A percentile compares a stretch with the other conserved stretches of the same genome.
Evolutionary conservation across 345 rosid genomes (phyloP).

Genomic region (Erucastrum elatum): DNA sequence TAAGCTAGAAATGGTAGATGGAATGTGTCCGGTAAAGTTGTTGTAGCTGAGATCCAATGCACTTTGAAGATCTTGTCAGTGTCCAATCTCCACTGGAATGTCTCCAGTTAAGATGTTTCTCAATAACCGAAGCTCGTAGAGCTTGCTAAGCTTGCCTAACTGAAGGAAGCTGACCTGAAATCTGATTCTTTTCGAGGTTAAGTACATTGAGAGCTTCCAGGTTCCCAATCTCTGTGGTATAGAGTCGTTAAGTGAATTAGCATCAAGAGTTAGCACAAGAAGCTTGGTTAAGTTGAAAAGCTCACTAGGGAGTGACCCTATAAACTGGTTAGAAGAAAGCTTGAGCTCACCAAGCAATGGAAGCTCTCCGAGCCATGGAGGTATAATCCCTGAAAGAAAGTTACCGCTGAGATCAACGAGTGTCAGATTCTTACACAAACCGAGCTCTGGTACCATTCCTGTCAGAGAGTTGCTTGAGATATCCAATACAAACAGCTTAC

Average conservation of each 20-base stretch:
- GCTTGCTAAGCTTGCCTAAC: conserved; percentile 66
- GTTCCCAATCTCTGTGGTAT: conserved; percentile 72
- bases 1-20: conserved; percentile 62
- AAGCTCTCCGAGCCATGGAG: conserved; percentile 73
- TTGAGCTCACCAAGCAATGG: conserved; percentile 75
- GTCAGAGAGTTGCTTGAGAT: conserved; percentile 66
- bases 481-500: conserved; percentile 63
- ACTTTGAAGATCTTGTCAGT: conserved; percentile 73
- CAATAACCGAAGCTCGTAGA: conserved; percentile 71
- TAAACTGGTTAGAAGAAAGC: conserved; percentile 66
- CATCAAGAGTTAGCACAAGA: conserved; percentile 65
- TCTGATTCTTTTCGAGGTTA: conserved; percentile 64
- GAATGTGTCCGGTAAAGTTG: conserved; percentile 59
- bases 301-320: conserved; percentile 60
- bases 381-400: conserved; percentile 57
- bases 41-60: conserved; percentile 74
- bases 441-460: conserved; percentile 58
- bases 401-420: conserved; percentile 69
- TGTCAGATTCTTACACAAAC: conserved; percentile 52
- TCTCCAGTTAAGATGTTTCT: conserved; percentile 63
- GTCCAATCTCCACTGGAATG: conserved; percentile 73
- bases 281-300: conserved; percentile 65
- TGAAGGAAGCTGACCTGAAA: conserved; percentile 69
- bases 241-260: conserved; percentile 60
- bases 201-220: conserved; percentile 74